Percentiles rank a stretch among this genome's conserved stretches.
These are phyloP conservation scores for Colletotrichum sp. DNA, from an alignment of 2,329 filamentous ascomycete genomes.

Conservation along the genomic window DNA sequence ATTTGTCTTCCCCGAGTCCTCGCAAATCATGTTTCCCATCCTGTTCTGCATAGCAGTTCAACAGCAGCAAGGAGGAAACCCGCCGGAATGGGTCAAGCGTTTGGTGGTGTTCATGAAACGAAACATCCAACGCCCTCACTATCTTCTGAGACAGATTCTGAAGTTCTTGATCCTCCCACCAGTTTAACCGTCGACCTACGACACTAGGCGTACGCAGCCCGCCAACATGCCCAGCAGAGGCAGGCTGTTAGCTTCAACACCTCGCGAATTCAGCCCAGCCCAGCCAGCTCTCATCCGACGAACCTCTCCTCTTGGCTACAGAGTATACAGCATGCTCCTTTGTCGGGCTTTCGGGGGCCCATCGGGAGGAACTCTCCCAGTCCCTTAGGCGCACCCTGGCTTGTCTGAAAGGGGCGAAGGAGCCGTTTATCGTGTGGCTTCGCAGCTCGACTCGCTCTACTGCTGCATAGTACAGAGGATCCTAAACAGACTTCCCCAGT, in stretches of 20 bases:
- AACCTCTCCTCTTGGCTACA: not conserved
- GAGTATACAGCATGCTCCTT: not conserved
- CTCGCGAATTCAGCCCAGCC: not conserved
- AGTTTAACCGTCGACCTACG: slow-evolving; percentile 3
- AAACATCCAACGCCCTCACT: slow-evolving; percentile 15
- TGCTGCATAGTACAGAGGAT: not conserved
- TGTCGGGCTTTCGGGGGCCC: not conserved
- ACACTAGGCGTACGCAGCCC: not conserved
- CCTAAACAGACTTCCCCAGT: not conserved
- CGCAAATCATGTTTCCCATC: not conserved
- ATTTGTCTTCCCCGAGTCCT: not conserved
- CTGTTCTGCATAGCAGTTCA: slow-evolving; percentile 1
- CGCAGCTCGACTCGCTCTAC: not conserved
- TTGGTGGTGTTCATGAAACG: slow-evolving; percentile 11
- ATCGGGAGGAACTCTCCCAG: not conserved
- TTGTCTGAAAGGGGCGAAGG: not conserved
- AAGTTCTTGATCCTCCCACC: not conserved
- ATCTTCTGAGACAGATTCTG: slow-evolving; percentile 7
- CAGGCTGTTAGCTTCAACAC: not conserved
- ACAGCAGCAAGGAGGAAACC: not conserved
- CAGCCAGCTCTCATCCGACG: not conserved
- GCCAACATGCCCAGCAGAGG: not conserved
- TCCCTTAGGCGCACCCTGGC: not conserved
- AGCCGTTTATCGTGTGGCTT: slow-evolving; percentile 15
- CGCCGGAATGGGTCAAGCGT: slow-evolving; percentile 13